phyloP scores from a whole-genome alignment of 176 grass and related monocot species.

The Carex myosuroides region DNA sequence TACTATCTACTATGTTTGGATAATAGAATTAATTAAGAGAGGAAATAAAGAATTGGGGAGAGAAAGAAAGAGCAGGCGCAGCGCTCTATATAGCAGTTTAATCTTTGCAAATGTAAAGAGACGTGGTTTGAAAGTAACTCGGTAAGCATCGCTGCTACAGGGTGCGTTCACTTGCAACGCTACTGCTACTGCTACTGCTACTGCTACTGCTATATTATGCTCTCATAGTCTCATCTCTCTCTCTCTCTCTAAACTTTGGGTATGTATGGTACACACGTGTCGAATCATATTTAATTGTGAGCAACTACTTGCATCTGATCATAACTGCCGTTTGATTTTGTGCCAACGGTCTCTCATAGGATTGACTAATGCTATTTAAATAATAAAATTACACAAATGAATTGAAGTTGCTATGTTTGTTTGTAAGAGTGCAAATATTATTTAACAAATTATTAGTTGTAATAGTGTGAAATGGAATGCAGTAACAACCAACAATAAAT shows the following conservation, averaged over 20 bases:
- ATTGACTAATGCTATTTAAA: neutral
- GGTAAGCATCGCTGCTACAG: neutral
- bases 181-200: too few relatives aligned
- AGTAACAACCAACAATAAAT: too few relatives aligned
- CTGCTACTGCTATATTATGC: too few relatives aligned
- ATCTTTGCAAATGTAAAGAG: neutral
- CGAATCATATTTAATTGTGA: neutral
- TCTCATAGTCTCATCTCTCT: neutral
- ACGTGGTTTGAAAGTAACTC: slow-evolving; percentile 4
- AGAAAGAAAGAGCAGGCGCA: neutral
- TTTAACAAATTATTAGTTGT: too few relatives aligned
- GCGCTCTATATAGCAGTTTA: neutral
- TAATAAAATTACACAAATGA: too few relatives aligned
- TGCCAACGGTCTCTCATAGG: neutral
- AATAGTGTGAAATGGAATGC: too few relatives aligned
- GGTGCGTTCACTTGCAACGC: neutral
- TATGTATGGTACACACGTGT: neutral
- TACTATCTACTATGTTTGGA: neutral
- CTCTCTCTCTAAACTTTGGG: neutral
- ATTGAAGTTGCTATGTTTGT: too few relatives aligned
- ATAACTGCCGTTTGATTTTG: neutral
- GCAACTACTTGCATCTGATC: neutral
- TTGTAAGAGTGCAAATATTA: too few relatives aligned
- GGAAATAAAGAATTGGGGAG: slow-evolving; percentile 6
- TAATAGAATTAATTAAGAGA: neutral